These are phyloP conservation scores for Brettanomyces naardenensis DNA, from an alignment of 805 yeast genomes.

Conservation along the genomic window DNA sequence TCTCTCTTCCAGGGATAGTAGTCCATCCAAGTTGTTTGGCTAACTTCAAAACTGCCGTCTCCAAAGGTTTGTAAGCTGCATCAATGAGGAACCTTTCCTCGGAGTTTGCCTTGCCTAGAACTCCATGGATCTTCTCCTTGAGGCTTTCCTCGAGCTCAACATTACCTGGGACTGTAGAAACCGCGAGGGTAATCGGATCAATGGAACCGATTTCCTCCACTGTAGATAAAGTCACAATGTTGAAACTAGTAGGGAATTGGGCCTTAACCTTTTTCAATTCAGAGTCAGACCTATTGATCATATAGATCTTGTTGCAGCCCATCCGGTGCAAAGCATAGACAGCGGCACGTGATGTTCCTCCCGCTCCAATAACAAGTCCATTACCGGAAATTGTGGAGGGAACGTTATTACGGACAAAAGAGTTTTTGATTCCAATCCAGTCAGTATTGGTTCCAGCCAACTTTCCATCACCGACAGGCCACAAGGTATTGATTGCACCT, in stretches of 20 bases:
- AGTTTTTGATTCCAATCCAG: constrained; percentile 79
- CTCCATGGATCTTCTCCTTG: constrained; percentile 37
- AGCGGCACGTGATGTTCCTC: constrained; percentile 97
- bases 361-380: constrained; percentile 91
- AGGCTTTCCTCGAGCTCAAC: constrained; percentile 51
- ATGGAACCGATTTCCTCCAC: constrained; percentile 35
- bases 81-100: constrained; percentile 62
- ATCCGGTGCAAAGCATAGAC: constrained; percentile 71
- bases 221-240: constrained; percentile 49
- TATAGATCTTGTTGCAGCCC: constrained; percentile 71
- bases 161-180: constrained; percentile 82
- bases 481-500: constrained; percentile 91
- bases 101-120: constrained; percentile 35
- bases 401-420: constrained; percentile 59
- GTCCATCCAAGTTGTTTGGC: constrained; percentile 68
- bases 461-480: constrained; percentile 41
- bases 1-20: constrained; percentile 85
- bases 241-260: constrained; percentile 50
- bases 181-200: constrained; percentile 50
- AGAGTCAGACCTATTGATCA: constrained; percentile 71
- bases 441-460: constrained; percentile 89
- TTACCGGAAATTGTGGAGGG: constrained; percentile 33
- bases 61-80: constrained; percentile 88
- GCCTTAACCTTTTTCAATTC: constrained; percentile 53
- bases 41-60: constrained; percentile 78